Conservation (phyloP, 345 rosid species). For the Citrus inodora region DNA sequence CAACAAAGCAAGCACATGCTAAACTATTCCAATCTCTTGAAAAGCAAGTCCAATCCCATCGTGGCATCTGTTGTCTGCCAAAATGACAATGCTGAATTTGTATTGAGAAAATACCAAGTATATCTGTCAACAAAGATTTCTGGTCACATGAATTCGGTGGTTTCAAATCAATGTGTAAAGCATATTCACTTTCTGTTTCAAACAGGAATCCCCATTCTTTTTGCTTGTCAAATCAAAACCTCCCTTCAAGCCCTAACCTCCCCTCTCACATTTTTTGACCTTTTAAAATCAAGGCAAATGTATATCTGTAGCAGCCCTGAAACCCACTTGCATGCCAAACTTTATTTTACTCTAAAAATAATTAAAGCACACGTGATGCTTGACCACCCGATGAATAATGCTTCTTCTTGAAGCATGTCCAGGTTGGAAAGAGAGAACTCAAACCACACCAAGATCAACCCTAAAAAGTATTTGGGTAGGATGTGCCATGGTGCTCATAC, state of each 20-base stretch:
- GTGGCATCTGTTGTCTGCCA: not conserved
- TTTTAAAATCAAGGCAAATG: not conserved
- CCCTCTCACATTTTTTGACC: not conserved
- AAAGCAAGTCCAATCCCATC: not conserved
- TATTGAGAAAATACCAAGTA: not conserved
- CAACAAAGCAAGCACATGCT: conserved; percentile 10
- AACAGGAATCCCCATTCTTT: not conserved
- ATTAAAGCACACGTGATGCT: not conserved
- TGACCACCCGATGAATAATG: not conserved
- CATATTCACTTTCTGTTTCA: not conserved
- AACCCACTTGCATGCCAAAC: not conserved
- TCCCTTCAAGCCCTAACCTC: not conserved
- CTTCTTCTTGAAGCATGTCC: not conserved
- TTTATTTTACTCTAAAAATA: not conserved
- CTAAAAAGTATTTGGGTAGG: not conserved
- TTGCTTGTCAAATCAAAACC: not conserved
- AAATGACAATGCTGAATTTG: not conserved
- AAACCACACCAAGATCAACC: not conserved
- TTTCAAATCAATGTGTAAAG: not conserved
- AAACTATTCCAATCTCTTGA: not conserved
- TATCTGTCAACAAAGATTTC: not conserved
- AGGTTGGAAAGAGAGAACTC: not conserved
- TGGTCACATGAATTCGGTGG: not conserved
- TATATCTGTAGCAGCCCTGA: not conserved
- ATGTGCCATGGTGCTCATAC: not conserved